phyloP scores from a whole-genome alignment of 805 yeast genomes.

The Lipomyces yamadae region DNA sequence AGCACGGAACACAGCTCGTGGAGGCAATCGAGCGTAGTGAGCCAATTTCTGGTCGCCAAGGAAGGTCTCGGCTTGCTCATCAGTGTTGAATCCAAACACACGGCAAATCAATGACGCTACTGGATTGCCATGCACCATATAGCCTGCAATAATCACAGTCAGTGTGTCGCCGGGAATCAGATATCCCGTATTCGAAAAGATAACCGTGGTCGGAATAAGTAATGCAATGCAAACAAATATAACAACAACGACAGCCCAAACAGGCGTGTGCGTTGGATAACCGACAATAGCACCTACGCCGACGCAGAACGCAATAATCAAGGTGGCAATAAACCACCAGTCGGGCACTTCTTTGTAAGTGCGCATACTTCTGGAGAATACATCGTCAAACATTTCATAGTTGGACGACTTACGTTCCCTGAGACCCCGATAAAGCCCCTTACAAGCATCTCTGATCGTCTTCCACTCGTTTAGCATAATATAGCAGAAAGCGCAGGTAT shows the following conservation, averaged over 20 bases:
- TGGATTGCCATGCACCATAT: constrained; percentile 22
- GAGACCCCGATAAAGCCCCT: constrained; percentile 56
- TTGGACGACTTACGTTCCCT: constrained; percentile 53
- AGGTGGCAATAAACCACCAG: constrained; percentile 44
- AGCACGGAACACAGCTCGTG: constrained; percentile 62
- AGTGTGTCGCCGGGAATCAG: constrained; percentile 56
- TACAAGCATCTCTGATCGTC: constrained; percentile 58
- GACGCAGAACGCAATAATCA: constrained; percentile 49
- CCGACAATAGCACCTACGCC: constrained; percentile 45
- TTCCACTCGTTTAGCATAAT: constrained; percentile 66
- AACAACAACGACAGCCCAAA: constrained; percentile 66
- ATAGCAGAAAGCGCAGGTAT: constrained; percentile 67
- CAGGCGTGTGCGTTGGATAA: constrained; percentile 53
- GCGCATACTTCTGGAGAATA: constrained; percentile 47
- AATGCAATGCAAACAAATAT: constrained; percentile 58
- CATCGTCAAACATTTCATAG: constrained; percentile 54
- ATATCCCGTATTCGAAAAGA: constrained; percentile 66
- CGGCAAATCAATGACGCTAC: constrained; percentile 61
- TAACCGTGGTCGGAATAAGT: constrained; percentile 64
- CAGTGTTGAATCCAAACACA: constrained; percentile 61
- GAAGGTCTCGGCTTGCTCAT: constrained; percentile 59
- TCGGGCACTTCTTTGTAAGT: constrained; percentile 67
- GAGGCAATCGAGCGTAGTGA: constrained; percentile 68
- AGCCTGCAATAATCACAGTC: constrained; percentile 22
- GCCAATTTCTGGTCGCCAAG: constrained; percentile 64